phyloP scores from a whole-genome alignment of 192 early-diverging fungal species.

The Oehlia diaphana region DNA sequence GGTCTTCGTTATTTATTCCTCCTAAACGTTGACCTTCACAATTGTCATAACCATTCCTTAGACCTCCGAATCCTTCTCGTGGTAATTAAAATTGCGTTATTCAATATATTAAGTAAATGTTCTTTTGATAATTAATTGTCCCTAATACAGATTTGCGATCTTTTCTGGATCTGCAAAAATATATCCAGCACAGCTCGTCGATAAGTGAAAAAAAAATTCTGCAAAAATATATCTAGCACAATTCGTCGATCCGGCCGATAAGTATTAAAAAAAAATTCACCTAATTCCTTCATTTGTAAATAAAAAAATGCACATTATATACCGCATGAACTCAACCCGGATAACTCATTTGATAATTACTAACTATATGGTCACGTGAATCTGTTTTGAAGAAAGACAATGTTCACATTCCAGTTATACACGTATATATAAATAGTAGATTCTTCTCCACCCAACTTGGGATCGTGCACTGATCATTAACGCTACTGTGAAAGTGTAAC shows the following conservation, averaged over 20 bases:
- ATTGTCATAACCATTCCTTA: background rate
- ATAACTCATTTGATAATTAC: background rate
- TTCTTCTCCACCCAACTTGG: background rate
- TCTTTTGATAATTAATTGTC: background rate
- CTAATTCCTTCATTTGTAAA: no score
- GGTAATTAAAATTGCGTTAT: background rate
- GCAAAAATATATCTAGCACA: no score
- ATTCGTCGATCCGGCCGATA: no score
- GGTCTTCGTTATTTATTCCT: constrained; percentile 11
- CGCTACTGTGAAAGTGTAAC: background rate
- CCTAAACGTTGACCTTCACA: background rate
- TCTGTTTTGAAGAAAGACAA: background rate
- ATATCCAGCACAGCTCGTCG: no score
- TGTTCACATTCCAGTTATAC: background rate
- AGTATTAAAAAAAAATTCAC: no score
- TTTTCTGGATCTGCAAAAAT: background rate
- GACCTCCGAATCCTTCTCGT: background rate
- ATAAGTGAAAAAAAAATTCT: no score
- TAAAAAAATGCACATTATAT: no score
- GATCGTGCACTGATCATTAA: background rate
- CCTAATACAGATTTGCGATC: no score
- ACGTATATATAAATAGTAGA: no score
- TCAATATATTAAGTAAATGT: background rate
- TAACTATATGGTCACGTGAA: background rate
- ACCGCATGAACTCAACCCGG: no score